Conservation (phyloP, 768 basidiomycete species). For the Lactarius psammicola region DNA sequence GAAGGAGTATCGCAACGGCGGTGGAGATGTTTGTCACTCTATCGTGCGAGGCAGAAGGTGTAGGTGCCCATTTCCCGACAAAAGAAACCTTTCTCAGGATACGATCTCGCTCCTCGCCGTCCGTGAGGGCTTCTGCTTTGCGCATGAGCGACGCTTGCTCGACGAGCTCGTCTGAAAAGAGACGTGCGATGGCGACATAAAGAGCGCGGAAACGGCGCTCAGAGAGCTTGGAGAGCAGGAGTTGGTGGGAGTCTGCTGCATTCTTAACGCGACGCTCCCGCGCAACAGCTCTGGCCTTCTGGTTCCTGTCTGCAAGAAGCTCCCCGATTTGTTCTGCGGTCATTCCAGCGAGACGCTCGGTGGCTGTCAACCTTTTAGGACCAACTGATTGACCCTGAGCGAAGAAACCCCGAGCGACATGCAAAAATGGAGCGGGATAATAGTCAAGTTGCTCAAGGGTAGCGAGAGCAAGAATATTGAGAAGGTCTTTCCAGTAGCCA, state of each 20-base stretch:
- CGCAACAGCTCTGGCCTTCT: slow-evolving; percentile 25
- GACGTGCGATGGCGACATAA: slow-evolving; percentile 58
- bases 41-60: slow-evolving; percentile 58
- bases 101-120: slow-evolving; percentile 31
- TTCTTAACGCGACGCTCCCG: slow-evolving; percentile 30
- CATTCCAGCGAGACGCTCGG: slow-evolving; percentile 32
- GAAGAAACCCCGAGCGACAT: background rate
- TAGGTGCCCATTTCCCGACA: slow-evolving; percentile 71
- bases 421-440: slow-evolving; percentile 24
- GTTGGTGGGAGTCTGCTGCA: slow-evolving; percentile 36
- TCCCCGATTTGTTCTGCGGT: background rate
- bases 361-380: background rate
- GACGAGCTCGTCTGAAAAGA: slow-evolving; percentile 54
- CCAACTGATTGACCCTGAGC: background rate
- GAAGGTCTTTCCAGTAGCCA: slow-evolving; percentile 75
- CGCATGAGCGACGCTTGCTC: slow-evolving; percentile 47
- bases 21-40: slow-evolving; percentile 62
- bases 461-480: slow-evolving; percentile 64
- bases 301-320: slow-evolving; percentile 13
- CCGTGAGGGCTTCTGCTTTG: slow-evolving; percentile 38
- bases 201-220: slow-evolving; percentile 58
- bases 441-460: slow-evolving; percentile 48
- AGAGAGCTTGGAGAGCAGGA: slow-evolving; percentile 43
- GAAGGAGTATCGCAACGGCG: slow-evolving; percentile 56
- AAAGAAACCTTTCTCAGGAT: slow-evolving; percentile 50